Evolutionary conservation across 768 basidiomycete species (phyloP).

Genomic region (Leucosporidium yakuticum): DNA sequence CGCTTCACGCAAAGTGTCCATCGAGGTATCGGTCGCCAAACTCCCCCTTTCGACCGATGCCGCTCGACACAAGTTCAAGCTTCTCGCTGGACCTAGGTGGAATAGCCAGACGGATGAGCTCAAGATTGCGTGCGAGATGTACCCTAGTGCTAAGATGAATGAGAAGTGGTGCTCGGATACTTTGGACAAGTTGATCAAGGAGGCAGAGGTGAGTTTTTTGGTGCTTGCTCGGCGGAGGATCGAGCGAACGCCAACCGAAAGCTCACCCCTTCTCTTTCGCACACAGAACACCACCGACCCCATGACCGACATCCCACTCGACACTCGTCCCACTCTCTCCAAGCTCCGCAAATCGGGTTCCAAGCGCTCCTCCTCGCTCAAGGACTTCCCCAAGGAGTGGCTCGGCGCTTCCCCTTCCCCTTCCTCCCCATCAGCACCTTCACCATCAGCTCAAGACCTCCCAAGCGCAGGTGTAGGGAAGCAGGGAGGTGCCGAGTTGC

Average conservation of each 20-base stretch:
- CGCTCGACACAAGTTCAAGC: conserved; percentile 74
- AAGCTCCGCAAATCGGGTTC: conserved; percentile 54
- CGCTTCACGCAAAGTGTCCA: conserved; percentile 47
- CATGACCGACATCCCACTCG: conserved; percentile 67
- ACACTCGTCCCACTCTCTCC: conserved; percentile 60
- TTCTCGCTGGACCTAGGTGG: conserved; percentile 86
- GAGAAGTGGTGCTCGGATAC: conserved; percentile 89
- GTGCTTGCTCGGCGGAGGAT: background rate
- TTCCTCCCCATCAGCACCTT: conserved; percentile 8
- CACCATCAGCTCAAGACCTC: background rate
- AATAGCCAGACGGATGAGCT: conserved; percentile 45
- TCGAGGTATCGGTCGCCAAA: conserved; percentile 60
- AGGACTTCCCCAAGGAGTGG: conserved; percentile 83
- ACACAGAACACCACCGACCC: conserved; percentile 42
- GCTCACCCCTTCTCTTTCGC: conserved; percentile 55
- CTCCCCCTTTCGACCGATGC: conserved; percentile 61
- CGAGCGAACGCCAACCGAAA: too few relatives aligned
- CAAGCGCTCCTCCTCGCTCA: conserved; percentile 58
- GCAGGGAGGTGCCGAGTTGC: background rate
- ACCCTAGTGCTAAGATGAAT: conserved; percentile 75
- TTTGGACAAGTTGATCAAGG: conserved; percentile 66
- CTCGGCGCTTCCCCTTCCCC: too few relatives aligned
- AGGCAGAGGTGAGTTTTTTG: conserved; percentile 67
- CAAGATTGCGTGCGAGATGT: conserved; percentile 86
- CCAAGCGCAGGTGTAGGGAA: conserved; percentile 1